A percentile compares a stretch with the other conserved stretches of the same genome.
Conservation (phyloP, 2,329 filamentous ascomycete species). For the Lasiodiplodia theobromae region DNA sequence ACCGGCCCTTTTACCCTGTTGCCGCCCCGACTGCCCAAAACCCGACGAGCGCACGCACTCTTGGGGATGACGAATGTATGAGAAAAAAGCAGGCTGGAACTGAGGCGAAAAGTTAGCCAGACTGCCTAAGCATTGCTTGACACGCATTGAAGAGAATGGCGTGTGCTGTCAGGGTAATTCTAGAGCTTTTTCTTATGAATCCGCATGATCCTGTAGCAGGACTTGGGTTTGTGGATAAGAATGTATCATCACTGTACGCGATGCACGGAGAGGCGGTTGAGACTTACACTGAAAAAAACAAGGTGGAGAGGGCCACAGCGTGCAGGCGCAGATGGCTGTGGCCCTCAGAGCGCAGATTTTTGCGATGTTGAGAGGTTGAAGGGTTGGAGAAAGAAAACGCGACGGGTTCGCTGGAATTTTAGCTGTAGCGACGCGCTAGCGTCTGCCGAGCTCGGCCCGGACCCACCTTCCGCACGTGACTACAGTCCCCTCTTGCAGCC, state of each 20-base stretch:
- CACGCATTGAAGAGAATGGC: not conserved
- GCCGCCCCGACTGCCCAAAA: not conserved
- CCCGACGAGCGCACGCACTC: not conserved
- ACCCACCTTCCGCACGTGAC: not conserved
- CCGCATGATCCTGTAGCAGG: conserved; percentile 61
- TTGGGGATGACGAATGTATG: not conserved
- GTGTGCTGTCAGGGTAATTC: conserved; percentile 62
- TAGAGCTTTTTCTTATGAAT: conserved; percentile 55
- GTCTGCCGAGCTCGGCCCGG: not conserved
- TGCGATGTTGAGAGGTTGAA: conserved; percentile 19
- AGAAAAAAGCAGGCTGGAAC: not conserved
- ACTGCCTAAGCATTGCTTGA: not conserved
- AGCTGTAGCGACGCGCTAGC: conserved; percentile 22
- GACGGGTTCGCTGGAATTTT: conserved; percentile 13
- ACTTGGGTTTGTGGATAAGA: conserved; percentile 51
- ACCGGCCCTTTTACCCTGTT: not conserved
- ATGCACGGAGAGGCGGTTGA: not conserved
- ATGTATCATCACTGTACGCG: conserved; percentile 29
- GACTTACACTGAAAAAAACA: conserved; percentile 21
- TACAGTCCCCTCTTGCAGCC: too few species aligned
- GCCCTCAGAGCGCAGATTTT: not conserved
- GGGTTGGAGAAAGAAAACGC: not conserved
- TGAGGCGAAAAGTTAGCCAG: not conserved
- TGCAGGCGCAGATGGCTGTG: not conserved
- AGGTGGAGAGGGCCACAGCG: not conserved